These are phyloP conservation scores for Boechera retrofracta DNA, from an alignment of 345 rosid genomes.

Conservation along the genomic window DNA sequence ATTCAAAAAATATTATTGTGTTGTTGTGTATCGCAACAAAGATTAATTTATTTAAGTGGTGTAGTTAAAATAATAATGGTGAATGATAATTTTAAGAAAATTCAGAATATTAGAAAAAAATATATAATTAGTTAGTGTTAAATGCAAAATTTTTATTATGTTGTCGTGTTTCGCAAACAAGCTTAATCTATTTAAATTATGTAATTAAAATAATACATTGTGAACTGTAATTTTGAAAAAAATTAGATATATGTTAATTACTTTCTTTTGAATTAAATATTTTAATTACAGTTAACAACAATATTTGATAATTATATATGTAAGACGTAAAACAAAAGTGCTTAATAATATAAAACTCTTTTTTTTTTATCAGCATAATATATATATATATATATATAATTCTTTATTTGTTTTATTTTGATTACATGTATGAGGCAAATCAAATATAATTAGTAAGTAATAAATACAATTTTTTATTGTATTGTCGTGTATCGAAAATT, in stretches of 20 bases:
- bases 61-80: no score
- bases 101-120: no score
- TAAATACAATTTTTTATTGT: no score
- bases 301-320: neutral
- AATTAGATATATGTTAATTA: neutral
- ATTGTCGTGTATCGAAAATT: no score
- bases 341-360: neutral
- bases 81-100: no score
- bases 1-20: no score
- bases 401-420: neutral
- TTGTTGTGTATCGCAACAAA: no score
- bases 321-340: neutral
- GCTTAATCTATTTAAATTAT: neutral
- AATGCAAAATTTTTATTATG: neutral
- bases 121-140: neutral
- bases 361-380: no score
- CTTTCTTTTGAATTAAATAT: neutral
- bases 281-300: neutral
- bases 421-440: neutral
- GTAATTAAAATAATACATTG: neutral
- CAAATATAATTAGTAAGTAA: neutral
- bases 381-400: no score
- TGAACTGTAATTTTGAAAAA: neutral
- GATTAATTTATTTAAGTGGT: no score
- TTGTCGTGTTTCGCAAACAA: neutral